These are phyloP conservation scores for Mycena sp. DNA, from an alignment of 1,284 basidiomycete species.

Conservation along the genomic window DNA sequence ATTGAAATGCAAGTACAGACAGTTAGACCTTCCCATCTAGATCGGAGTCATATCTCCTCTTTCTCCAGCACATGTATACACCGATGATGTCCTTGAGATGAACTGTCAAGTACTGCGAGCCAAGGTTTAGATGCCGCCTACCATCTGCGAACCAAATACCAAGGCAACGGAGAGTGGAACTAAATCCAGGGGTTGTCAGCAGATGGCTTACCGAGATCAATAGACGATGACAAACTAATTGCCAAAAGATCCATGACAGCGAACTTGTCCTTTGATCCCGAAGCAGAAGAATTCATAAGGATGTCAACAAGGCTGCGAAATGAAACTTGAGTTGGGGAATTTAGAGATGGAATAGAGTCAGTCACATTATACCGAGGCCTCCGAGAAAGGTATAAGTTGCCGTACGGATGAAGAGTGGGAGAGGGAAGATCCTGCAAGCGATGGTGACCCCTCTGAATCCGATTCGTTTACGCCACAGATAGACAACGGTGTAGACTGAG, in stretches of 20 bases:
- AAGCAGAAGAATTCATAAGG: background rate
- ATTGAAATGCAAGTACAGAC: no score
- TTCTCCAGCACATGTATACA: conserved; percentile 3
- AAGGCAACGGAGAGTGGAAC: conserved; percentile 6
- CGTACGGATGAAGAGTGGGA: conserved; percentile 6
- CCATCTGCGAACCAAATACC: conserved; percentile 8
- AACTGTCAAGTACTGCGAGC: background rate
- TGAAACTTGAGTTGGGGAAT: background rate
- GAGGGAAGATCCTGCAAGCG: background rate
- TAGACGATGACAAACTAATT: background rate
- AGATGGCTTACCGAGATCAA: background rate
- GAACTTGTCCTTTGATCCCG: background rate
- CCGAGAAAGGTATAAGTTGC: background rate
- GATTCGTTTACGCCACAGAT: background rate
- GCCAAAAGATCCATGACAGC: conserved; percentile 1
- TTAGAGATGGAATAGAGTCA: background rate
- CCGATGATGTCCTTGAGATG: conserved; percentile 3
- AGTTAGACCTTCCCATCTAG: background rate
- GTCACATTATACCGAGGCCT: conserved; percentile 1
- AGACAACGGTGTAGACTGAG: conserved; percentile 2
- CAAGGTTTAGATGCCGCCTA: no score
- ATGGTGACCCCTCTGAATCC: background rate
- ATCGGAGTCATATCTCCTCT: background rate
- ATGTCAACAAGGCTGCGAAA: background rate
- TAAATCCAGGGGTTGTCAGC: background rate